Evolutionary conservation across 2,329 filamentous ascomycete genomes (phyloP), one percentile per base, ranked within the genome.

Genomic region (Byssoonygena ceratinophila): DNA sequence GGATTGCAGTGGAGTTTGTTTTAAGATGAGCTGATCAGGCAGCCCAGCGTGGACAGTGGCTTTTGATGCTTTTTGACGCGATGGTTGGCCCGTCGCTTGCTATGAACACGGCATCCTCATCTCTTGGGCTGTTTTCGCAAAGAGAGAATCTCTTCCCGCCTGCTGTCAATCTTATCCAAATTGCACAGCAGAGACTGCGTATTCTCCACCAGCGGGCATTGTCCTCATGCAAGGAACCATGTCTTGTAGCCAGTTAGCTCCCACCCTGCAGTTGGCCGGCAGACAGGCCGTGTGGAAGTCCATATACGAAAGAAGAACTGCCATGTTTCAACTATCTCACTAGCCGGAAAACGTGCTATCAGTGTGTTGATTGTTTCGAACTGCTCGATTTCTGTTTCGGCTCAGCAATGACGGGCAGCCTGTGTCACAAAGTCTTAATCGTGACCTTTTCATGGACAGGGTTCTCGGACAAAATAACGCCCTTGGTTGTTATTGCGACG

Each of bases 391-490:
- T 4, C 29, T 22, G 16, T 48, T 48, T 39, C 32, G 34, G 7
- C 16, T 36, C 14, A 39, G 7, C 8, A 29, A 20, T 25, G 14
- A 25, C 23, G 11, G 31, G 45, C 8, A 23, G n/a, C 3, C 8
- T 23, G 39, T 25, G 25, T 14, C 22, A 27, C 23, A 44, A 9
- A 14, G 40, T 29, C 40, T 44, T 44, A 5, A 27, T 7, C 12
- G 2, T 29, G 9, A 4, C 14, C 18, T n/a, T 3, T 18, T 22
- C 47, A 43, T 29, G 47, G 47, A 12, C 37, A 50, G 39, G 47
- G 47, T 50, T 43, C 27, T 50, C 47, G 47, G 47, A 50, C 37
- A 50, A 41, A 32, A 40, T 49, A 14, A 22, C 29, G 34, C 3
- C n/a, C 31, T 23, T 40, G 40, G 16, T 3, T 39, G 29, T 22